Evolutionary conservation across 2,329 filamentous ascomycete genomes (phyloP).

Genomic region (Colletotrichum eremochloae): DNA sequence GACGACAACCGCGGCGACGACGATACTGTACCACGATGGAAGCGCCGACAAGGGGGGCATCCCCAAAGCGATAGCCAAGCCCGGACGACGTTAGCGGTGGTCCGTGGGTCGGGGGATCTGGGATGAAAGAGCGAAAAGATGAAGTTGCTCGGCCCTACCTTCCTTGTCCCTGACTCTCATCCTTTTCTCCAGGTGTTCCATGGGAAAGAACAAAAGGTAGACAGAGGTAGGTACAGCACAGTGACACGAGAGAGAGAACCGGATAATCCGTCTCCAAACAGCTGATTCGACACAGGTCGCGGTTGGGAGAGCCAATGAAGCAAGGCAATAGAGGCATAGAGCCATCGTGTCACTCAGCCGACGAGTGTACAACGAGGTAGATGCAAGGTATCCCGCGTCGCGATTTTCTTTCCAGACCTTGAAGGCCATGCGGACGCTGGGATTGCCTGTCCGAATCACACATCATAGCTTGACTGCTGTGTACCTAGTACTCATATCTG

Average conservation of each 20-base stretch:
- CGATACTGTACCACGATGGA: conserved; percentile 21
- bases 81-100: conserved; percentile 25
- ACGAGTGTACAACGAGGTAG: conserved; percentile 20
- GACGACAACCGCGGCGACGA: neutral
- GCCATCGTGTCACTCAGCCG: conserved; percentile 23
- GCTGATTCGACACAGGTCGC: conserved; percentile 12
- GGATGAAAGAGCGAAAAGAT: conserved; percentile 2
- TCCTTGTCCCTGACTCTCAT: conserved; percentile 18
- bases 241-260: conserved; percentile 24
- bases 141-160: conserved; percentile 33
- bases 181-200: neutral
- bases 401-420: neutral
- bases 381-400: conserved; percentile 35
- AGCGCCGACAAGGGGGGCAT: conserved; percentile 23
- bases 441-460: conserved; percentile 12
- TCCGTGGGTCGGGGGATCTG: conserved; percentile 8
- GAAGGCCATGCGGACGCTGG: conserved; percentile 3
- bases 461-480: neutral
- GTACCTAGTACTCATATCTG: neutral
- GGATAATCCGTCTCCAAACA: neutral
- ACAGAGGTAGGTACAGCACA: neutral
- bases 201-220: conserved; percentile 1
- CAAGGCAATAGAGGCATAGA: neutral
- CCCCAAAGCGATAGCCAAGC: conserved; percentile 27
- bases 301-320: conserved; percentile 13